Evolutionary conservation across 257 asterid genomes (phyloP), one percentile per base, ranked within the genome.

Genomic region (Salvia splendens): DNA sequence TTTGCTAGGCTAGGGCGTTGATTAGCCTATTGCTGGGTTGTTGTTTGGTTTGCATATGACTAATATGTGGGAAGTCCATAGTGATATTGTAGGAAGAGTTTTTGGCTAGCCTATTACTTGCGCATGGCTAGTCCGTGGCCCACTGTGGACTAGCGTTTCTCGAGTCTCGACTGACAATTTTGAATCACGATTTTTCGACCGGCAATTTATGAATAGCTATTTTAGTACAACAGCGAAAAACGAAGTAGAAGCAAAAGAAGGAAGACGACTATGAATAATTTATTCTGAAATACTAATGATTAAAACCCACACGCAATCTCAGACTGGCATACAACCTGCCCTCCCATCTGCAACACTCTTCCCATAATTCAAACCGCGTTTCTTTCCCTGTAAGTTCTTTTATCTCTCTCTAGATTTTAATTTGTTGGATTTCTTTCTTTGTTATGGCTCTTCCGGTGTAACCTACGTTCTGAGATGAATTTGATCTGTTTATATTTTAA

Each of bases 301-400:
- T 69, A 69, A 75, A 75, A 33, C 61, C 65, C 77, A 61, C 74
- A 76, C 80, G 80, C 80, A 76, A 76, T 63, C 65, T 71, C 80
- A 76, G 80, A 61, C 79, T 72, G 77, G 65, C 70, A 59, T 20
- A 73, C 79, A 68, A 68, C 82, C 79, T 74, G 78, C 72, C 64
- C 76, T 49, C 45, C 69, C 51, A 66, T 12, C 75, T 59, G 78
- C 68, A 70, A 76, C 64, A 67, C 84, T 66, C 86, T 67, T 76
- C 78, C 63, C 79, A 65, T 70, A 49, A 68, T 77, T 77, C 79
- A 82, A 67, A 73, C 59, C 85, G 82, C 79, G 75, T 64, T 70
- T 53, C 47, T 36, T 64, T 76, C 58, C 57, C 65, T 76, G 83
- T 81, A 77, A 75, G 82, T 64, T 20, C 54, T 32, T 60, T 17